Conservation (phyloP, 2,329 filamentous ascomycete species). For the Diplocarpon rosae region DNA sequence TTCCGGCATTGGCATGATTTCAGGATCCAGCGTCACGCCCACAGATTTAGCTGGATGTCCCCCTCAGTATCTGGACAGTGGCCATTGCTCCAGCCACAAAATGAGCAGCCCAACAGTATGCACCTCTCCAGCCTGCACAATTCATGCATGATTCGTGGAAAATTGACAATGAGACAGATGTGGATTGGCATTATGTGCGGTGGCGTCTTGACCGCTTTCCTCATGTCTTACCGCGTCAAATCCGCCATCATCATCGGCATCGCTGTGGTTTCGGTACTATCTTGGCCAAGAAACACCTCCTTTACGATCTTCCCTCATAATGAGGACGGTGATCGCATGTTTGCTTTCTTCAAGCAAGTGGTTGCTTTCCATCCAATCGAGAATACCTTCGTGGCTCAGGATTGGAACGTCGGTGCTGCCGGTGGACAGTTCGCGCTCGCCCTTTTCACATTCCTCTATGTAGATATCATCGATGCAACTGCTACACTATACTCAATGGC, state of each 20-base stretch:
- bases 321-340: constrained; percentile 49
- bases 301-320: constrained; percentile 66
- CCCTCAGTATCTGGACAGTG: constrained; percentile 38
- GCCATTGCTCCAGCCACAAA: constrained; percentile 46
- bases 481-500: constrained; percentile 77
- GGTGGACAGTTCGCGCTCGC: constrained; percentile 56
- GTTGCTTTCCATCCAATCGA: constrained; percentile 62
- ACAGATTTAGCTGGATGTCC: constrained; percentile 68
- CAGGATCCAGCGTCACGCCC: constrained; percentile 57
- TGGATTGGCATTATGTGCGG: constrained; percentile 81
- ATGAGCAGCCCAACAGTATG: constrained; percentile 66
- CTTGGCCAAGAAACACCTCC: constrained; percentile 60
- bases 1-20: constrained; percentile 73
- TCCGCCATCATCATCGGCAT: constrained; percentile 67
- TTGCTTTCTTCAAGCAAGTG: constrained; percentile 63
- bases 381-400: constrained; percentile 49
- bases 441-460: constrained; percentile 68
- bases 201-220: constrained; percentile 65
- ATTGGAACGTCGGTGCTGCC: constrained; percentile 46
- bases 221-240: constrained; percentile 71
- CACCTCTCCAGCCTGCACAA: not conserved
- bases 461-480: constrained; percentile 69
- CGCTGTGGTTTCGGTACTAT: constrained; percentile 58
- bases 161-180: constrained; percentile 36
- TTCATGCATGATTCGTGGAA: not conserved